Percentiles rank a stretch among this genome's conserved stretches.
phyloP scores from a whole-genome alignment of 768 basidiomycete genomes.

The Glaciozyma antarctica region DNA sequence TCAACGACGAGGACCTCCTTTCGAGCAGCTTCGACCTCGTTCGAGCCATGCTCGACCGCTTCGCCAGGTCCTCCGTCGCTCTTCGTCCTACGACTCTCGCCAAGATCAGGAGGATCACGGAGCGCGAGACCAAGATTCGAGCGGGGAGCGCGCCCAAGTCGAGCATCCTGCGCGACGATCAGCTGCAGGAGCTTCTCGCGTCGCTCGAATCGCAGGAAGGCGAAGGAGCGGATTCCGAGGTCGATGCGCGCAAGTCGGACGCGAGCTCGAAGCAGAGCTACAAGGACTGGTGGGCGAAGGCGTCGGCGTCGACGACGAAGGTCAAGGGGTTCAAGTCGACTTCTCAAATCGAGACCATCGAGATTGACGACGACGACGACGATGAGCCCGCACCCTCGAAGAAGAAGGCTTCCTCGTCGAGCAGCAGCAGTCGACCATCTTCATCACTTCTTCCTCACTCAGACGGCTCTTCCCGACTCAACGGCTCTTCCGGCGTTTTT shows the following conservation, averaged over 20 bases:
- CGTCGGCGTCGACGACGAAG: background rate
- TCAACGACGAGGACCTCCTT: slow-evolving; percentile 84
- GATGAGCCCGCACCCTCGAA: background rate
- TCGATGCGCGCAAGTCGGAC: background rate
- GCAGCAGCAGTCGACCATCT: too few species aligned
- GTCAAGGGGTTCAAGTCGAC: background rate
- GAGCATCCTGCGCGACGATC: slow-evolving; percentile 25
- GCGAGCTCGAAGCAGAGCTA: background rate
- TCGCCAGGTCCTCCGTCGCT: slow-evolving; percentile 47
- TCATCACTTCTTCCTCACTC: background rate
- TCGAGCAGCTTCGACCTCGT: slow-evolving; percentile 80
- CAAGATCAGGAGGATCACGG: slow-evolving; percentile 15
- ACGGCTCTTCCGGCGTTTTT: too few species aligned
- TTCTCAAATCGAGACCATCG: background rate
- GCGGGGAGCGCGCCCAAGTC: slow-evolving; percentile 6
- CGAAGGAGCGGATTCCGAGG: background rate
- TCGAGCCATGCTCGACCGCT: slow-evolving; percentile 65
- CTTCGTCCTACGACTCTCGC: slow-evolving; percentile 12
- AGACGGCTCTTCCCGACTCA: background rate
- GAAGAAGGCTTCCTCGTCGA: background rate
- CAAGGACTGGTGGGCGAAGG: background rate
- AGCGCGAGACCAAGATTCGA: background rate
- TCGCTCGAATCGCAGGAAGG: slow-evolving; percentile 14
- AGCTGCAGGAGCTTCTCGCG: slow-evolving; percentile 28
- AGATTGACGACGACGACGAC: slow-evolving; percentile 10